Percentiles rank a stretch among this genome's conserved stretches.
phyloP scores from a whole-genome alignment of 78 protist genomes.

The Goniomonas avonlea region DNA sequence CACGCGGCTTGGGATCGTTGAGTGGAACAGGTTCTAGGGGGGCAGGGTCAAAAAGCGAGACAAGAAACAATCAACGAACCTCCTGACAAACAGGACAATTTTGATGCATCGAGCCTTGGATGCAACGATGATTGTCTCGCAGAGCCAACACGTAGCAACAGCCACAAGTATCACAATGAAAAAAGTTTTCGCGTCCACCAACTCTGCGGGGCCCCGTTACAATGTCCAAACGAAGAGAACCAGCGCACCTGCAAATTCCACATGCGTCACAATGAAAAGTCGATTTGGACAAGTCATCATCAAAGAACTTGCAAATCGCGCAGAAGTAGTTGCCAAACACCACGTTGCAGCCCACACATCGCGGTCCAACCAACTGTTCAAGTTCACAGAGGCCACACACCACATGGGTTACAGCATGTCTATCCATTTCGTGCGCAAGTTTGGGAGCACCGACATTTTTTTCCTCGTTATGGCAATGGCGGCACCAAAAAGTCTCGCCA shows the following conservation, averaged over 20 bases:
- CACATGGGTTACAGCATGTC: constrained; percentile 5
- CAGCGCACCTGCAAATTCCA: constrained; percentile 32
- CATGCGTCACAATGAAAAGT: constrained; percentile 39
- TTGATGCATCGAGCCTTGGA: constrained; percentile 1
- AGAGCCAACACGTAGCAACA: constrained; percentile 12
- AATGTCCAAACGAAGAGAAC: neutral
- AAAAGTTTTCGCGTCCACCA: constrained; percentile 34
- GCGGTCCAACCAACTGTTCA: neutral
- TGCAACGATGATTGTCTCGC: constrained; percentile 24
- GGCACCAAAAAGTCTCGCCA: constrained; percentile 24
- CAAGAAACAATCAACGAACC: no score
- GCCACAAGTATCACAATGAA: constrained; percentile 36
- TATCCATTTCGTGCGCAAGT: constrained; percentile 15
- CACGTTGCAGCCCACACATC: neutral
- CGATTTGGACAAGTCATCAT: constrained; percentile 14
- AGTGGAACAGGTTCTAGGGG: constrained; percentile 18
- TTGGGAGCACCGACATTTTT: neutral
- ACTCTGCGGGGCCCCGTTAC: neutral
- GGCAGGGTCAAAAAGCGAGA: no score
- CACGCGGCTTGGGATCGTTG: neutral
- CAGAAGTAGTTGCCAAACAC: constrained; percentile 30
- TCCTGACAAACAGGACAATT: constrained; percentile 47
- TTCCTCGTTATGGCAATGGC: constrained; percentile 18
- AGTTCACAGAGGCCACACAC: constrained; percentile 17
- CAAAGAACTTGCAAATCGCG: constrained; percentile 28